These are phyloP conservation scores for Knufia fluminis DNA, from an alignment of 2,329 filamentous ascomycete species.

Conservation along the genomic window DNA sequence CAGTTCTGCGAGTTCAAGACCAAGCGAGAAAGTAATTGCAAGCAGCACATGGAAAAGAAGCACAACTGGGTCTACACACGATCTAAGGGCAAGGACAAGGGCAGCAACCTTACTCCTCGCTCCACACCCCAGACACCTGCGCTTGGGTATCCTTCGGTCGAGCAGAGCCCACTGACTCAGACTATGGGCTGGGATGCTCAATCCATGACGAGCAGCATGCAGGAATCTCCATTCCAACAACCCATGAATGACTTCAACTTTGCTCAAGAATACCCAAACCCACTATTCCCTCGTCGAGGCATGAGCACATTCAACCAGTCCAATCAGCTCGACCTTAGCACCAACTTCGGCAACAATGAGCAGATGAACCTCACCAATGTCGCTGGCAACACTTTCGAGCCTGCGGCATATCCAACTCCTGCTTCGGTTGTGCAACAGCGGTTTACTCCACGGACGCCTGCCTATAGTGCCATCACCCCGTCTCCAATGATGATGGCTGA, in stretches of 20 bases:
- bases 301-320: conserved; percentile 8
- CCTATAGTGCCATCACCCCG: conserved; percentile 23
- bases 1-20: conserved; percentile 86
- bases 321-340: conserved; percentile 18
- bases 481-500: conserved; percentile 16
- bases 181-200: conserved; percentile 19
- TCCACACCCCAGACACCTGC: conserved; percentile 52
- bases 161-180: conserved; percentile 22
- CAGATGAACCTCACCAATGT: conserved; percentile 7
- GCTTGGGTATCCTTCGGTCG: conserved; percentile 28
- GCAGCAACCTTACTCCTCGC: conserved; percentile 31
- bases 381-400: conserved; percentile 15
- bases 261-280: conserved; percentile 16
- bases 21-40: conserved; percentile 93
- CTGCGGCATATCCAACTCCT: conserved; percentile 14
- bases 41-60: conserved; percentile 97
- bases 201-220: conserved; percentile 20
- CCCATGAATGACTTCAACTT: conserved; percentile 17
- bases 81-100: conserved; percentile 81
- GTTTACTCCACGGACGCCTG: conserved; percentile 21
- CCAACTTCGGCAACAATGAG: conserved; percentile 7
- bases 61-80: conserved; percentile 86
- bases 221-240: conserved; percentile 20
- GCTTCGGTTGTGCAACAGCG: conserved; percentile 13
- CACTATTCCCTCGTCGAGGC: conserved; percentile 17